Conservation (phyloP, 2,329 filamentous ascomycete genomes). For the Amylocarpus encephaloides region DNA sequence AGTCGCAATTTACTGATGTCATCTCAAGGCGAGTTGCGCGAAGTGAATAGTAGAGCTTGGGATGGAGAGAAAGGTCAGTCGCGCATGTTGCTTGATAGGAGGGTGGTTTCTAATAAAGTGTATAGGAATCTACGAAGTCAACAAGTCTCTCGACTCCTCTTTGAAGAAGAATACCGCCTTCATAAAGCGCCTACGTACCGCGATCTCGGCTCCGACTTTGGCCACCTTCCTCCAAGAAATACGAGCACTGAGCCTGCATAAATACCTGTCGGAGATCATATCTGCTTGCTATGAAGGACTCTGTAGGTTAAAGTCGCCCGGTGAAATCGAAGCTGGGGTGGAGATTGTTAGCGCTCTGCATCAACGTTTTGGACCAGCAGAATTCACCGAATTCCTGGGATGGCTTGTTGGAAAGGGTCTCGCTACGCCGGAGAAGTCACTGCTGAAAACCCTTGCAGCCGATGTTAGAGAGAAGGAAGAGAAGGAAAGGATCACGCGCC, state of each 20-base stretch:
- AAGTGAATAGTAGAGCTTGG: constrained; percentile 84
- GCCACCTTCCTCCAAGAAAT: constrained; percentile 86
- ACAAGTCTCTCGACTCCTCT: constrained; percentile 80
- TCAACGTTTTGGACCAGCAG: constrained; percentile 82
- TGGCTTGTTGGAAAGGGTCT: constrained; percentile 90
- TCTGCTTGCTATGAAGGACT: constrained; percentile 93
- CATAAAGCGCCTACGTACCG: constrained; percentile 90
- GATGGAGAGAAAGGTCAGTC: constrained; percentile 72
- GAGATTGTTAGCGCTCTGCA: constrained; percentile 94
- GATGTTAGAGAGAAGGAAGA: constrained; percentile 93
- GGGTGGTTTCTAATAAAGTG: constrained; percentile 13
- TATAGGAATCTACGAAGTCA: constrained; percentile 42
- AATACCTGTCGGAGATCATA: constrained; percentile 95
- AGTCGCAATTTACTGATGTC: constrained; percentile 17
- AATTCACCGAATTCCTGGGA: constrained; percentile 86
- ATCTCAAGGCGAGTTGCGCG: constrained; percentile 73
- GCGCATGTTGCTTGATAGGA: not conserved
- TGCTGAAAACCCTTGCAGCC: constrained; percentile 67
- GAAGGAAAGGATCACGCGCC: constrained; percentile 82
- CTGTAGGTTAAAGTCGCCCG: constrained; percentile 82
- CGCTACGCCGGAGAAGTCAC: constrained; percentile 80
- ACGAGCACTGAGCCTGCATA: constrained; percentile 82
- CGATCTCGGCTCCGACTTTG: constrained; percentile 72
- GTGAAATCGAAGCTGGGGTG: constrained; percentile 85
- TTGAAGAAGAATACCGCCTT: constrained; percentile 98